phyloP scores from a whole-genome alignment of 139 green algal genomes.

The Marvania coccoides region DNA sequence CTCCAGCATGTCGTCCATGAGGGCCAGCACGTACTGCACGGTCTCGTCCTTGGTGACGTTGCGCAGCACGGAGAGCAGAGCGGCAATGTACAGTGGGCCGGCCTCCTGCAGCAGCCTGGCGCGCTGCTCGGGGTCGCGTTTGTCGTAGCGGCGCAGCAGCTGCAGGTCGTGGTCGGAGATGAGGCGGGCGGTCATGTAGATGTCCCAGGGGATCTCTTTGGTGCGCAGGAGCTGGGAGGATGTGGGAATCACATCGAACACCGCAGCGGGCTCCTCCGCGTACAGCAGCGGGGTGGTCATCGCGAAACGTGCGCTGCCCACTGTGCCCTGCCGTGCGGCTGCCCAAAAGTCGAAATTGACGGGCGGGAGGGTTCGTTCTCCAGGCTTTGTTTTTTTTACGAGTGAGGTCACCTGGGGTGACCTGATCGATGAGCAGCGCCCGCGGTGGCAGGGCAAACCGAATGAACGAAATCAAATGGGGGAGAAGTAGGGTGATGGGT shows the following conservation, averaged over 20 bases:
- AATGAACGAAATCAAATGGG: too few species aligned
- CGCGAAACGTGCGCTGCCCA: too few species aligned
- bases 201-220: slow-evolving; percentile 11
- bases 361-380: too few species aligned
- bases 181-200: slow-evolving; percentile 68
- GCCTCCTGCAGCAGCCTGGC: slow-evolving; percentile 63
- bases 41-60: slow-evolving; percentile 87
- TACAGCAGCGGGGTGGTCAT: slow-evolving; percentile 4
- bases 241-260: neutral
- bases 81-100: slow-evolving; percentile 61
- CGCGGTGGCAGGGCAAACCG: too few species aligned
- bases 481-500: too few species aligned
- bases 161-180: slow-evolving; percentile 69
- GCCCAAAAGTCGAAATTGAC: too few species aligned
- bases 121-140: slow-evolving; percentile 51
- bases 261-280: neutral
- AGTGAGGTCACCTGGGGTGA: too few species aligned
- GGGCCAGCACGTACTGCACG: slow-evolving; percentile 83
- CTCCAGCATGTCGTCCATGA: slow-evolving; percentile 74
- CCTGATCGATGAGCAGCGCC: too few species aligned
- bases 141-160: slow-evolving; percentile 66
- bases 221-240: neutral
- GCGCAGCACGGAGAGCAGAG: slow-evolving; percentile 76
- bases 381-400: too few species aligned
- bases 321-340: too few species aligned